Base-by-base conservation (phyloP, 1,284 basidiomycete species). In the Mycena citricolor region DNA sequence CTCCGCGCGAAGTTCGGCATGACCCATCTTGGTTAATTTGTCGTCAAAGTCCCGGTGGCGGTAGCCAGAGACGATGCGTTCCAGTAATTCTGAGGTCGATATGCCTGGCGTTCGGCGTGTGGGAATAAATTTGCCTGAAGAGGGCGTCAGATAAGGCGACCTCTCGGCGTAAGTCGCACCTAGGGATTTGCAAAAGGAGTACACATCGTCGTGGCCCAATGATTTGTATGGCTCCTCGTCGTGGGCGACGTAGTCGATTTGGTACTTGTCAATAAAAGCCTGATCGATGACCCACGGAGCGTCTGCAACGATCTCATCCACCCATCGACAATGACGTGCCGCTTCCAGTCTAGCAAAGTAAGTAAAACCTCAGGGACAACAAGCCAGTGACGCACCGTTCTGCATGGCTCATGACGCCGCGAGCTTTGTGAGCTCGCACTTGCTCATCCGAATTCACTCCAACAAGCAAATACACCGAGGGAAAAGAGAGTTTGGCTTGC, bases 201-300 rank as follows among this genome's bases (percentile, higher is more conserved):
- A 99, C 0, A 97, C 89, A 61, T 99, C 95, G 24, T 88, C 83
- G 47, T 82, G 75, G 1, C 83, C 86, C 24, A 74, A 79, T 36
- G 81, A 69, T 6, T 77, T 78, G 57, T 97, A 97, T 0, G 91
- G 89, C 43, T 80, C 80, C 60, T 95, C 92, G 59, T 97, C 94
- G 59, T 98, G 95, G 1, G 95, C 94, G 36, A 99, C 89, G 60
- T 97, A 99, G 64, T 99, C 95, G 52, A 99, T 94, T 63, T 86
- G 65, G 63, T 88, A 82, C 60, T 86, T 84, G 41, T 90, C 79
- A 32, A 98, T 58, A 59, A 97, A 97, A 1, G 74, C 83, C 51
- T 85, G 76, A 56, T 88, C 83, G 47, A 98, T 76, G 29, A 92
- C 74, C 97, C 95, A 98, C 2, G 97, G 95, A 4, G 89, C 91